Conservation (phyloP, 2,329 filamentous ascomycete genomes). For the Apiospora aurea region DNA sequence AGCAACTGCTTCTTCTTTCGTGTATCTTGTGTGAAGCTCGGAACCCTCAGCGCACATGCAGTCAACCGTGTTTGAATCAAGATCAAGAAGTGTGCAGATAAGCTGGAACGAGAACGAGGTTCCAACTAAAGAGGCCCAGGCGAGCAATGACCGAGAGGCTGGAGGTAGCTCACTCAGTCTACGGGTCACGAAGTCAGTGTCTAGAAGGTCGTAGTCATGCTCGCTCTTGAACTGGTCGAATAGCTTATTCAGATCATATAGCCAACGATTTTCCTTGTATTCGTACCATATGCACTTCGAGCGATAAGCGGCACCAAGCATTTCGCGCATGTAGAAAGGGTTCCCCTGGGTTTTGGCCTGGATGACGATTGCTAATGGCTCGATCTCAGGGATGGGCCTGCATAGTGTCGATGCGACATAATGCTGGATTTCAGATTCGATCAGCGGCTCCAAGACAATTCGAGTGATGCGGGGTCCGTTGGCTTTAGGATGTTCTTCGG, state of each 20-base stretch:
- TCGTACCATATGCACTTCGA: conserved; percentile 92
- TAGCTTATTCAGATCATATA: conserved; percentile 83
- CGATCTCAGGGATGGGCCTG: conserved; percentile 72
- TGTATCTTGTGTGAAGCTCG: conserved; percentile 55
- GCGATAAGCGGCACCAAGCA: conserved; percentile 85
- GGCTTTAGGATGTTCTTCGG: conserved; percentile 57
- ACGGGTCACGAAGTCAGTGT: conserved; percentile 82
- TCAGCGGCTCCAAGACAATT: conserved; percentile 75
- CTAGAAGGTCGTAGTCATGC: conserved; percentile 79
- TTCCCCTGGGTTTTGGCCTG: conserved; percentile 90
- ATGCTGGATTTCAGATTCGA: conserved; percentile 79
- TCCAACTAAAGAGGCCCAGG: conserved; percentile 86
- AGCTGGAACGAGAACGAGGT: conserved; percentile 84
- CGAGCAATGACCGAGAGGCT: conserved; percentile 78
- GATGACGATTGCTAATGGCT: conserved; percentile 82
- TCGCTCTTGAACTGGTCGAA: conserved; percentile 85
- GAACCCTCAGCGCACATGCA: conserved; percentile 37
- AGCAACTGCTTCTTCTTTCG: conserved; percentile 72
- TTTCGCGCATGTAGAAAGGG: conserved; percentile 89
- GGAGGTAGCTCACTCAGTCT: conserved; percentile 78
- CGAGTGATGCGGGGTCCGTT: conserved; percentile 68
- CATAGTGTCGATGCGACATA: conserved; percentile 86
- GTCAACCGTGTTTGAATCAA: conserved; percentile 49
- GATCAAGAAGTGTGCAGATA: conserved; percentile 75
- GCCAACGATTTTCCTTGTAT: conserved; percentile 82